Evolutionary conservation across 1,284 basidiomycete genomes (phyloP), one percentile per base, ranked within the genome.

Genomic region (Peniophora sp.): DNA sequence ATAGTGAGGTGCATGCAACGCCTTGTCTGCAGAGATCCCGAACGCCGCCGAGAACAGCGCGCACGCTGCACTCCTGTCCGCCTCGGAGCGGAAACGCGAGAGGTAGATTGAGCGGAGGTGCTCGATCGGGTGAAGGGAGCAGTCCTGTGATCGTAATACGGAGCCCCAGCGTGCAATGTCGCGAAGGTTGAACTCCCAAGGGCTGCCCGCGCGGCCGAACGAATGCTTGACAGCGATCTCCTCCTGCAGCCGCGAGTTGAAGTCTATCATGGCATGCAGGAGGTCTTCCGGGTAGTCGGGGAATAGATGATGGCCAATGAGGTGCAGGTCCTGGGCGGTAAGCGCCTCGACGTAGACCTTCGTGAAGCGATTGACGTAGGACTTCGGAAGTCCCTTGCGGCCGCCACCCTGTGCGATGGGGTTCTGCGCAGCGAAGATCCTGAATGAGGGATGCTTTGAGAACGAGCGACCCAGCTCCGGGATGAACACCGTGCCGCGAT

Each of bases 101-200:
- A 94, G 70, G 67, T 97, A 99, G 45, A 92, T 70, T 45, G 80
- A 77, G 14, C 78, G 75, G 11, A 95, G 71, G 59, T 83, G 82
- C 47, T 83, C 76, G 17, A 72, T 67, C 0, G 91, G 86, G 57
- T 84, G 75, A n/a, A 64, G 59, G 19, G 64, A 68, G n/a, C 59
- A 55, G 3, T 60, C 60, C 9, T 68, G 53, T 3, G 65, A 56
- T 44, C 67, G 65, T 14, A 81, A 62, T 51, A 94, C 81, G 20
- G 81, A 69, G 0, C 83, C 87, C 96, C 97, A 99, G 48, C 97
- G 83, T 55, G 96, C 82, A 39, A 98, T 77, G 67, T 99, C 97
- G 36, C 97, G 89, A 49, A 99, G 74, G 64, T 99, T 99, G 74
- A 99, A 98, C 64, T 99, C 97, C 97, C 97, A 99, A 1, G 97